Evolutionary conservation across 768 basidiomycete genomes (phyloP).

Genomic region (Mycena capillaripes): DNA sequence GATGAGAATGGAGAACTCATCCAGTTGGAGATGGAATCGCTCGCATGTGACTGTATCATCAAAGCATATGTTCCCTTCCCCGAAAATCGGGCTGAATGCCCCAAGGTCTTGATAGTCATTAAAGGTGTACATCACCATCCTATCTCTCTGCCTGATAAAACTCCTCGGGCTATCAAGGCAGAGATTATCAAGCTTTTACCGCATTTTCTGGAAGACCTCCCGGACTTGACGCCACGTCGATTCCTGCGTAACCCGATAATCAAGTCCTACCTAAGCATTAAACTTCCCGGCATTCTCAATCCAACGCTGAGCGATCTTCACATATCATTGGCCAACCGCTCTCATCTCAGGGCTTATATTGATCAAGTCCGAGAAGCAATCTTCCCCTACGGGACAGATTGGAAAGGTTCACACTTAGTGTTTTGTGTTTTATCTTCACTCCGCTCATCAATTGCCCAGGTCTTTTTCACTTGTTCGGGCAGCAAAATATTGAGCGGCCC

Average conservation of each 20-base stretch:
- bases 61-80: constrained; percentile 7
- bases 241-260: constrained; percentile 19
- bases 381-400: constrained; percentile 24
- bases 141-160: constrained; percentile 37
- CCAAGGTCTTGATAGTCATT: constrained; percentile 31
- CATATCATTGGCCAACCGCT: constrained; percentile 25
- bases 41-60: background rate
- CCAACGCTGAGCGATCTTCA: constrained; percentile 25
- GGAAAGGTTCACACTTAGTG: constrained; percentile 2
- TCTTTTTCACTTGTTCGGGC: background rate
- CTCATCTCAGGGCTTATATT: constrained; percentile 24
- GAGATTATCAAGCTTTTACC: constrained; percentile 19
- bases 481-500: background rate
- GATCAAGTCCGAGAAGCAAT: background rate
- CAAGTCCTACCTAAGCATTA: background rate
- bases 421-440: too few species aligned
- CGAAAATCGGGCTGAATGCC: constrained; percentile 10
- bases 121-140: constrained; percentile 39
- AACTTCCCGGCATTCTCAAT: constrained; percentile 1
- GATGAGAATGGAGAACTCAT: background rate
- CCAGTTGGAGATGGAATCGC: background rate
- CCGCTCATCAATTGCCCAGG: too few species aligned
- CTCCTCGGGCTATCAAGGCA: constrained; percentile 29
- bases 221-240: constrained; percentile 27
- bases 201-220: constrained; percentile 13